These are phyloP conservation scores for Sclerotiophoma versabilis DNA, from an alignment of 2,329 filamentous ascomycete species.

Conservation along the genomic window DNA sequence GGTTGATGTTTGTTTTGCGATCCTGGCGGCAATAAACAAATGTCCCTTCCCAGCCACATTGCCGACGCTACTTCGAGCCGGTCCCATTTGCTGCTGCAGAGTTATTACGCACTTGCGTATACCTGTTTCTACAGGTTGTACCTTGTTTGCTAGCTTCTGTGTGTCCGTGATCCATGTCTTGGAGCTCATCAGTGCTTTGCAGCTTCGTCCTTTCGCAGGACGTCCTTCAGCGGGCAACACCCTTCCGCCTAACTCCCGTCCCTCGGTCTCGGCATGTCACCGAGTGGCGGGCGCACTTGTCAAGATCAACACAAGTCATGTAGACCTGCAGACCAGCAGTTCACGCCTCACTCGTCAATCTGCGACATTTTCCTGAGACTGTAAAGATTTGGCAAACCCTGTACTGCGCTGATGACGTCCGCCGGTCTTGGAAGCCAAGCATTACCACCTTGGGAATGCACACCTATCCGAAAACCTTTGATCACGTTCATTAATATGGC, in stretches of 20 bases:
- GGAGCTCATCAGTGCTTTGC: background rate
- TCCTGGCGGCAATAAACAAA: conserved; percentile 21
- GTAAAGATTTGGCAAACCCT: conserved; percentile 15
- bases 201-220: conserved; percentile 1
- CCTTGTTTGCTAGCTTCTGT: conserved; percentile 6
- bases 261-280: conserved; percentile 5
- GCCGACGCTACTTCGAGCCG: conserved; percentile 15
- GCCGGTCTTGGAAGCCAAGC: conserved; percentile 28
- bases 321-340: conserved; percentile 4
- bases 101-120: conserved; percentile 16
- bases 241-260: too few species aligned
- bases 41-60: conserved; percentile 14
- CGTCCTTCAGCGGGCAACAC: too few species aligned
- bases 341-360: conserved; percentile 11
- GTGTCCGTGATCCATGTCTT: background rate
- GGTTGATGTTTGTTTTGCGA: conserved; percentile 19
- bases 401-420: conserved; percentile 27
- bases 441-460: conserved; percentile 23
- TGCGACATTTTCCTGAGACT: conserved; percentile 17
- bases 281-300: conserved; percentile 1
- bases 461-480: conserved; percentile 7
- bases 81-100: conserved; percentile 4
- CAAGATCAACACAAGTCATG: conserved; percentile 7
- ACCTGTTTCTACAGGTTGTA: conserved; percentile 11
- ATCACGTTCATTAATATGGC: conserved; percentile 13